Percentiles rank a stretch among this genome's conserved stretches.
Conservation (phyloP, 169 alveolate genomes). For the Eimeria acervulina region DNA sequence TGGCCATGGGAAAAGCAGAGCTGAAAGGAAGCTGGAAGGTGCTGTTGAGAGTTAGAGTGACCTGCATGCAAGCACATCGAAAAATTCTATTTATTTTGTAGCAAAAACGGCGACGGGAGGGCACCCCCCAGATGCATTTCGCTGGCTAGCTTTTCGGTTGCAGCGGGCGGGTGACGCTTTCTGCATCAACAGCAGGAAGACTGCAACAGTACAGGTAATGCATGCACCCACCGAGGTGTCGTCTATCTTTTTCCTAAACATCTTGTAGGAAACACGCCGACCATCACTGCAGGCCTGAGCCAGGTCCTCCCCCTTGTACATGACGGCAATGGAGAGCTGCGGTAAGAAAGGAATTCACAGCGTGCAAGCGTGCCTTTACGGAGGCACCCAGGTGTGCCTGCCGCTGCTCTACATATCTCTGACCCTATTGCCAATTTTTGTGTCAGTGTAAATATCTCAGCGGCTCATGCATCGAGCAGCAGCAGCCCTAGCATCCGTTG, state of each 20-base stretch:
- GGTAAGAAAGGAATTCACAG: background rate
- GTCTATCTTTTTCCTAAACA: constrained; percentile 59
- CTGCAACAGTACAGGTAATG: background rate
- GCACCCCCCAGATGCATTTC: too few species aligned
- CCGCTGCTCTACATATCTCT: too few species aligned
- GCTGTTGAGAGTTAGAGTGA: constrained; percentile 59
- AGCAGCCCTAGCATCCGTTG: background rate
- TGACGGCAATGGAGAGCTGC: constrained; percentile 78
- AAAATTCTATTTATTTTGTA: background rate
- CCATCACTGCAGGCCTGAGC: constrained; percentile 58
- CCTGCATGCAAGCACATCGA: constrained; percentile 39
- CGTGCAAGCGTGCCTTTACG: background rate
- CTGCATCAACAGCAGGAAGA: background rate
- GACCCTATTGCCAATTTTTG: background rate
- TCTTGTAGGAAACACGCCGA: constrained; percentile 63
- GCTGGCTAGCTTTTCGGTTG: too few species aligned
- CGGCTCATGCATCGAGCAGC: background rate
- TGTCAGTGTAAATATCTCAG: background rate
- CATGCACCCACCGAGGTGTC: constrained; percentile 44
- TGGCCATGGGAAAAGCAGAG: constrained; percentile 52
- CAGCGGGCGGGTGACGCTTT: too few species aligned
- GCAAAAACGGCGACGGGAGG: too few species aligned
- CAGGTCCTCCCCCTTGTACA: constrained; percentile 76
- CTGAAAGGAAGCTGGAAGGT: constrained; percentile 63
- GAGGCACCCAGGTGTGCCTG: background rate